A percentile compares a stretch with the other conserved stretches of the same genome.
Evolutionary conservation across 2,329 filamentous ascomycete genomes (phyloP).

Genomic region (Rutstroemia sp.): DNA sequence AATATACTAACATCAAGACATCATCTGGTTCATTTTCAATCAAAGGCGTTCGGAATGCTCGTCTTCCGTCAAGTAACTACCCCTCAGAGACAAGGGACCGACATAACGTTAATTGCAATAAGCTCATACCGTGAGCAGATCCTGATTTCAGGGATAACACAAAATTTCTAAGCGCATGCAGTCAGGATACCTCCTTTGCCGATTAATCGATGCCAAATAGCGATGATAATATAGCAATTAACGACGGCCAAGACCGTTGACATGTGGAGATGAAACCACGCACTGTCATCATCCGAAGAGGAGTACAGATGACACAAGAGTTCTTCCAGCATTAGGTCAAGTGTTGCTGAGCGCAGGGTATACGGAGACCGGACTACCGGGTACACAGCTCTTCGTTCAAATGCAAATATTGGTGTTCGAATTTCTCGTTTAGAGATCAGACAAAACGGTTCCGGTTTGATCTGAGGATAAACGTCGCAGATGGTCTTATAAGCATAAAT

Average conservation of each 20-base stretch:
- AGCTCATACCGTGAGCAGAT: slow-evolving; percentile 6
- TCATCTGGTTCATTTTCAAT: slow-evolving; percentile 4
- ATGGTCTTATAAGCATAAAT: not conserved
- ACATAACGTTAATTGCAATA: slow-evolving; percentile 17
- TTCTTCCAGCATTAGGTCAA: not conserved
- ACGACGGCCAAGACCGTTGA: slow-evolving; percentile 14
- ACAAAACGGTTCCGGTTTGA: slow-evolving; percentile 24
- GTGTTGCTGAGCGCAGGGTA: not conserved
- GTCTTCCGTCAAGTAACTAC: slow-evolving; percentile 17
- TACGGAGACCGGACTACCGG: not conserved
- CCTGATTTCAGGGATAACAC: too few species aligned
- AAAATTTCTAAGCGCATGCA: not conserved
- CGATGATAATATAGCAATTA: not conserved
- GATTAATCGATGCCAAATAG: not conserved
- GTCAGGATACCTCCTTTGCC: slow-evolving; percentile 4
- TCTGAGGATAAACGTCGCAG: slow-evolving; percentile 10
- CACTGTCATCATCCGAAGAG: slow-evolving; percentile 14
- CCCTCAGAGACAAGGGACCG: slow-evolving; percentile 1
- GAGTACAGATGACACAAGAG: not conserved
- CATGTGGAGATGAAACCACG: slow-evolving; percentile 16
- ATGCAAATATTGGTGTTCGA: slow-evolving; percentile 11
- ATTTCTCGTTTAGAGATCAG: slow-evolving; percentile 17
- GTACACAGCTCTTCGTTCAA: not conserved
- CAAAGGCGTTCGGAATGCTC: slow-evolving; percentile 16
- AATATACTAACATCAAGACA: not conserved